Percentiles rank a stretch among this genome's conserved stretches.
These are phyloP conservation scores for Ophiocordyceps polyrhachis-furcata DNA, from an alignment of 2,329 filamentous ascomycete genomes.

Conservation along the genomic window DNA sequence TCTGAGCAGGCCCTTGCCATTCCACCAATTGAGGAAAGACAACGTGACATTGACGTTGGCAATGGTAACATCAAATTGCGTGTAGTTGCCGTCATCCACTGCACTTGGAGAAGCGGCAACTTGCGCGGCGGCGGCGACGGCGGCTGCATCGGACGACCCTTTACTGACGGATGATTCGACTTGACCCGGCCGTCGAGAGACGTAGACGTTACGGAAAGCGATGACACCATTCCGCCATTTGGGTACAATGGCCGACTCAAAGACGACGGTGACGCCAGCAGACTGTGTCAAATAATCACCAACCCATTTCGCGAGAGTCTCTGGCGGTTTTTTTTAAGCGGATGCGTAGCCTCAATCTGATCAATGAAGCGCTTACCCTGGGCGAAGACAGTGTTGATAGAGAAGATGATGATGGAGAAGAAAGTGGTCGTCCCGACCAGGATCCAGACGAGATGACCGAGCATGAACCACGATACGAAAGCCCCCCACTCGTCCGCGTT, in stretches of 20 bases:
- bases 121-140: slow-evolving; percentile 56
- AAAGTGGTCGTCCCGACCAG: slow-evolving; percentile 96
- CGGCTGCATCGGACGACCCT: slow-evolving; percentile 74
- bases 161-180: slow-evolving; percentile 71
- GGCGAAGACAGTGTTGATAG: slow-evolving; percentile 90
- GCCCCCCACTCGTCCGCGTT: slow-evolving; percentile 93
- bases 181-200: slow-evolving; percentile 78
- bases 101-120: slow-evolving; percentile 14
- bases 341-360: background rate
- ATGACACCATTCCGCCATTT: slow-evolving; percentile 93
- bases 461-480: slow-evolving; percentile 81
- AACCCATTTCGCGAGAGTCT: slow-evolving; percentile 83
- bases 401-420: slow-evolving; percentile 75
- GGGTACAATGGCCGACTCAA: slow-evolving; percentile 93
- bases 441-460: slow-evolving; percentile 89
- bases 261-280: slow-evolving; percentile 82
- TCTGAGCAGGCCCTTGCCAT: slow-evolving; percentile 75
- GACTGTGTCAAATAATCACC: slow-evolving; percentile 92
- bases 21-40: slow-evolving; percentile 98
- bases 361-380: slow-evolving; percentile 42
- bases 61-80: slow-evolving; percentile 89
- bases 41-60: slow-evolving; percentile 91
- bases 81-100: slow-evolving; percentile 83
- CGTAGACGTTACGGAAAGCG: slow-evolving; percentile 89
- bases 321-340: slow-evolving; percentile 24